Evolutionary conservation across 208 protist genomes (phyloP), one percentile per base, ranked within the genome.

Genomic region (Leishmania martiniquensis): DNA sequence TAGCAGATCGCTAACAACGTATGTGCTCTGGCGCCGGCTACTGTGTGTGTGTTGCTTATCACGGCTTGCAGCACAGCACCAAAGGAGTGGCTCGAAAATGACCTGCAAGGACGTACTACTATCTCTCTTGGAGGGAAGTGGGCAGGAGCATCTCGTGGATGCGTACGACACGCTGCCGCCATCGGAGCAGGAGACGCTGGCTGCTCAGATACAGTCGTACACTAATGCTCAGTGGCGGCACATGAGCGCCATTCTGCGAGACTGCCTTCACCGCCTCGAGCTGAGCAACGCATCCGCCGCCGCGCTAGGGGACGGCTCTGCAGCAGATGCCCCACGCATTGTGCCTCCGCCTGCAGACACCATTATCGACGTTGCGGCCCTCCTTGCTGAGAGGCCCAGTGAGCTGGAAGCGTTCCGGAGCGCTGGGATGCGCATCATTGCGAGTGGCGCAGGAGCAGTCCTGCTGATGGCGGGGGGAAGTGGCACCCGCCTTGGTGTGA

Each of bases 391-490:
- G 29, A 60, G 68, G 15, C 54, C 77, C 15, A 65, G 29, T 1
- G 76, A 83, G 49, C 5, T 80, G 29, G 70, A 54, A 29, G 66
- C 80, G 13, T 80, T 89, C 63, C 62, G 57, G 42, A 34, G 34
- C 3, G 63, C 79, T 13, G 95, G 98, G 22, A 87, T 98, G 34
- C 62, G 89, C 52, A 73, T 94, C 37, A 96, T 99, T 57, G 77
- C 88, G 10, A 25, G 83, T 51, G 94, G 97, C 20, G 85, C 95
- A 75, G 89, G 98, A 0, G 99, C 93, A 10, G 90, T 98, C 60
- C 72, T 99, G 22, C 85, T 99, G 34, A 86, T 99, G 47, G 99
- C 99, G 0, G 99, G 99, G 49, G 99, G 99, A 44, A 99, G 99
- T 85, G 99, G 99, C 55, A 99, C 99, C 12, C 93, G 99, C 12